Conservation (phyloP, 2,329 filamentous ascomycete genomes). For the Cladosporium cucumerinum region DNA sequence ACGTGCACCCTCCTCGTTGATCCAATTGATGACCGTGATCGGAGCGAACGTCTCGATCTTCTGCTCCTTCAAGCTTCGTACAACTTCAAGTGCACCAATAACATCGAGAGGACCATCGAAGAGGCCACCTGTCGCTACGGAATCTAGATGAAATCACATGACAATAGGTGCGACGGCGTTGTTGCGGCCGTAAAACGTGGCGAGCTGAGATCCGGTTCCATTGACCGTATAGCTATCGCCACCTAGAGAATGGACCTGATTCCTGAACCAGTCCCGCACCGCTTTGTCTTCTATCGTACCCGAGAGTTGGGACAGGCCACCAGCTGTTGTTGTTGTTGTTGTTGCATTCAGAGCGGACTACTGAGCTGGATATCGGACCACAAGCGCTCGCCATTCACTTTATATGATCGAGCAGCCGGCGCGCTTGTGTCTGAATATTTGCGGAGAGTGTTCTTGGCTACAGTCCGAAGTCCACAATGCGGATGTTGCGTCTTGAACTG, state of each 20-base stretch:
- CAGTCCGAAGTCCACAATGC: background rate
- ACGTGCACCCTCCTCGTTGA: conserved; percentile 29
- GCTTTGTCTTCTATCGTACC: conserved; percentile 25
- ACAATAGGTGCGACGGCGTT: conserved; percentile 28
- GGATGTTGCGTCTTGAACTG: background rate
- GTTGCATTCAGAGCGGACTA: conserved; percentile 21
- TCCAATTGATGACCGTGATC: conserved; percentile 31
- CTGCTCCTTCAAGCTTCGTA: conserved; percentile 33
- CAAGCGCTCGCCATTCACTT: conserved; percentile 18
- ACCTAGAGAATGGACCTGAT: conserved; percentile 25
- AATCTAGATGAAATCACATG: conserved; percentile 27
- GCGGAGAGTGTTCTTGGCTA: background rate
- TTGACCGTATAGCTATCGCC: conserved; percentile 28
- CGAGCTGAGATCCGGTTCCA: conserved; percentile 29
- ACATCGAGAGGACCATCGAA: conserved; percentile 25
- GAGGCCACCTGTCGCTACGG: conserved; percentile 22
- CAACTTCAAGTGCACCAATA: conserved; percentile 22
- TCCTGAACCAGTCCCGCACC: conserved; percentile 30
- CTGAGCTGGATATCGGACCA: conserved; percentile 23
- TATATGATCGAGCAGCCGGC: background rate
- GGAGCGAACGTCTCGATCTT: conserved; percentile 27
- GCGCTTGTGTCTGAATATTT: background rate
- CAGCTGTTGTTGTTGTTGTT: too few relatives aligned
- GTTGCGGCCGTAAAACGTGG: conserved; percentile 22
- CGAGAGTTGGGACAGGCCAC: conserved; percentile 21